Percentiles rank a stretch among this genome's conserved stretches.
Conservation (phyloP, 163 green algal genomes). For the Scenedesmus sp. region DNA sequence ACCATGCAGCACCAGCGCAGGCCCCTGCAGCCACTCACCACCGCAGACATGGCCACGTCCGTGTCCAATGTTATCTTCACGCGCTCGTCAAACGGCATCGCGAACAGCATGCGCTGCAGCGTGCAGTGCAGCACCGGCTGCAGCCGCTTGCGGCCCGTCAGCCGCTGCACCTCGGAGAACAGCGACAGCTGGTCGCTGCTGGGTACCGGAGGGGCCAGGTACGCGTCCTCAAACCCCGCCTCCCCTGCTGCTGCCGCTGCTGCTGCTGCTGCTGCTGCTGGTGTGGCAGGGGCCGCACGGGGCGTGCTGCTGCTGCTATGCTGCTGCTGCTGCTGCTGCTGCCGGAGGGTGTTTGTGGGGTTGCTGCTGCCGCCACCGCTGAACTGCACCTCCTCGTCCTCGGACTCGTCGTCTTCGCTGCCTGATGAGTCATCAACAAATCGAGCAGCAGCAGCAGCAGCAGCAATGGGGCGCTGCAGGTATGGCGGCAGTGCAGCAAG, state of each 20-base stretch:
- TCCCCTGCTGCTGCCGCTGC: constrained; percentile 28
- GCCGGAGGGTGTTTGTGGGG: not conserved
- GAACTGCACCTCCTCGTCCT: not conserved
- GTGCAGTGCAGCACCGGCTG: constrained; percentile 40
- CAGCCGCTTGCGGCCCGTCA: constrained; percentile 22
- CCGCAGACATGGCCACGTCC: constrained; percentile 9
- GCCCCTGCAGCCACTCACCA: constrained; percentile 10
- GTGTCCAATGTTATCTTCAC: constrained; percentile 47
- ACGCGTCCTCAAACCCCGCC: constrained; percentile 43
- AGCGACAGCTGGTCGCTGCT: constrained; percentile 49
- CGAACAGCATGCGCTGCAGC: constrained; percentile 45
- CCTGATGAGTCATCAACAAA: not conserved
- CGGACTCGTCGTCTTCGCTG: not conserved
- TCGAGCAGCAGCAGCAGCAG: not conserved
- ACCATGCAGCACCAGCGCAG: not conserved
- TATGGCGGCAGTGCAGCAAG: not conserved
- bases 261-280: not conserved
- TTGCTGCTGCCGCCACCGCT: not conserved
- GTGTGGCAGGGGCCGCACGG: not conserved
- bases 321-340: not conserved
- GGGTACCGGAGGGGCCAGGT: constrained; percentile 34
- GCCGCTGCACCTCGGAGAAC: constrained; percentile 52
- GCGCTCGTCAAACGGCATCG: constrained; percentile 47
- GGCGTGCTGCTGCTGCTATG: not conserved
- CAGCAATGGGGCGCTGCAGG: not conserved